Evolutionary conservation across 352 stramenopile species (phyloP).

Genomic region (Globisporangium alternatum): DNA sequence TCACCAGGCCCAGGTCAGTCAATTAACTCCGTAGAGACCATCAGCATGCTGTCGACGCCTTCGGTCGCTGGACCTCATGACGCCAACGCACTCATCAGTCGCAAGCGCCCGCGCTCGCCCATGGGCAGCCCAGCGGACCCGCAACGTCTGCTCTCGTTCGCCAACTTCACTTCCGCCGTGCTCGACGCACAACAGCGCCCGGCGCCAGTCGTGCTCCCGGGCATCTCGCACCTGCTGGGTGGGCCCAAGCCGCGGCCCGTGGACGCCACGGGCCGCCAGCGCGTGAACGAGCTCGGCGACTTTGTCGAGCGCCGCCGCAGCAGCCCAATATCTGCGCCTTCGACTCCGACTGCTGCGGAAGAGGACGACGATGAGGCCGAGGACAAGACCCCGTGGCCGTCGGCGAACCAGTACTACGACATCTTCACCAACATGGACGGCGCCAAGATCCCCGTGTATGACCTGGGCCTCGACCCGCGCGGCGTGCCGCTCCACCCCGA

Average conservation of each 20-base stretch:
- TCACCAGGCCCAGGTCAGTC: too few species aligned
- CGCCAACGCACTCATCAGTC: conserved; percentile 35
- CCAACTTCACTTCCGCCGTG: conserved; percentile 12
- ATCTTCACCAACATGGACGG: conserved; percentile 41
- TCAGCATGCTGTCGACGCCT: conserved; percentile 11
- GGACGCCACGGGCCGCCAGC: conserved; percentile 17
- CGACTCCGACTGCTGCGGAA: background rate
- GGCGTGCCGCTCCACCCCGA: conserved; percentile 67
- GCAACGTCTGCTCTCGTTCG: conserved; percentile 17
- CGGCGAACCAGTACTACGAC: conserved; percentile 59
- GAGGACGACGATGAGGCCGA: conserved; percentile 42
- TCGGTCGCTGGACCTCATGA: background rate
- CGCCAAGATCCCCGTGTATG: conserved; percentile 56
- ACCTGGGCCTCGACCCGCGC: conserved; percentile 67
- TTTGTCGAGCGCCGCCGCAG: conserved; percentile 12
- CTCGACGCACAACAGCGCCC: background rate
- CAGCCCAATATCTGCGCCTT: background rate
- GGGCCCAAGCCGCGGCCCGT: conserved; percentile 5
- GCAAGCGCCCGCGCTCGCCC: conserved; percentile 41
- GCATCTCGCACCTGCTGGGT: conserved; percentile 40
- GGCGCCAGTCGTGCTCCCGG: conserved; percentile 29
- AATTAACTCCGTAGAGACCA: too few species aligned
- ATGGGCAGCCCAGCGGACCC: conserved; percentile 6
- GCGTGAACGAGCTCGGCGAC: conserved; percentile 6
- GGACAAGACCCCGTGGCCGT: conserved; percentile 78